Conservation (phyloP, 2,329 filamentous ascomycete species). For the Ceratocystis diversiconidia region DNA sequence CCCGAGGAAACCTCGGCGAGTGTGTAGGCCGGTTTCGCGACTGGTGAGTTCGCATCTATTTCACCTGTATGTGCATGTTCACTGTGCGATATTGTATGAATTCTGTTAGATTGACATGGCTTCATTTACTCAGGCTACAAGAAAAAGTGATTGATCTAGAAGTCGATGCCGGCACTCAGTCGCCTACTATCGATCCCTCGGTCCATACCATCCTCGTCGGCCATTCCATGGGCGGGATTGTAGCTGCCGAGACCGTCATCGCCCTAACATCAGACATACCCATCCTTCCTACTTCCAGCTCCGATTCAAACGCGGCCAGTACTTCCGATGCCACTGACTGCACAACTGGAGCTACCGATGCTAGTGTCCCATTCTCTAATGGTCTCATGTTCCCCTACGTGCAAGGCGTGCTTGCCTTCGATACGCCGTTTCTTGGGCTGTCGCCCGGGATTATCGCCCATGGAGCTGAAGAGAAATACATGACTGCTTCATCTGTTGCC, state of each 20-base stretch:
- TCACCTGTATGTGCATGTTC: background rate
- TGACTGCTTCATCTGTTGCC: slow-evolving; percentile 55
- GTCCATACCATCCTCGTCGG: slow-evolving; percentile 71
- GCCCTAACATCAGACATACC: slow-evolving; percentile 47
- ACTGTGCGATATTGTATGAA: background rate
- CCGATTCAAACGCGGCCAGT: slow-evolving; percentile 21
- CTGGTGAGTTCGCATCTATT: slow-evolving; percentile 39
- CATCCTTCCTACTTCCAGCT: slow-evolving; percentile 34
- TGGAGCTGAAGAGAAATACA: slow-evolving; percentile 75
- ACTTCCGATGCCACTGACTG: slow-evolving; percentile 4
- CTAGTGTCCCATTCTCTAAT: slow-evolving; percentile 21
- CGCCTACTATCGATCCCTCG: slow-evolving; percentile 72
- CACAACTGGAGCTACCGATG: slow-evolving; percentile 20
- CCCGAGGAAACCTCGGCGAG: slow-evolving; percentile 58
- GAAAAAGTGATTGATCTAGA: slow-evolving; percentile 92
- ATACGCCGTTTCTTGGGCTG: slow-evolving; percentile 81
- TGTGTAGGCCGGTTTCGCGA: slow-evolving; percentile 61
- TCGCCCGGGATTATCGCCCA: slow-evolving; percentile 72
- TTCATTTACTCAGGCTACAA: slow-evolving; percentile 49
- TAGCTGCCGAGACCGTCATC: slow-evolving; percentile 77
- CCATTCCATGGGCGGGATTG: slow-evolving; percentile 87
- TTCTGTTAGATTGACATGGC: background rate
- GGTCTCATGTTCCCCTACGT: slow-evolving; percentile 85
- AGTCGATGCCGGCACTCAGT: slow-evolving; percentile 63
- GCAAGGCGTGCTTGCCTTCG: slow-evolving; percentile 79